Conservation (phyloP, 1,284 basidiomycete species). For the Apiotrichum gracile region DNA sequence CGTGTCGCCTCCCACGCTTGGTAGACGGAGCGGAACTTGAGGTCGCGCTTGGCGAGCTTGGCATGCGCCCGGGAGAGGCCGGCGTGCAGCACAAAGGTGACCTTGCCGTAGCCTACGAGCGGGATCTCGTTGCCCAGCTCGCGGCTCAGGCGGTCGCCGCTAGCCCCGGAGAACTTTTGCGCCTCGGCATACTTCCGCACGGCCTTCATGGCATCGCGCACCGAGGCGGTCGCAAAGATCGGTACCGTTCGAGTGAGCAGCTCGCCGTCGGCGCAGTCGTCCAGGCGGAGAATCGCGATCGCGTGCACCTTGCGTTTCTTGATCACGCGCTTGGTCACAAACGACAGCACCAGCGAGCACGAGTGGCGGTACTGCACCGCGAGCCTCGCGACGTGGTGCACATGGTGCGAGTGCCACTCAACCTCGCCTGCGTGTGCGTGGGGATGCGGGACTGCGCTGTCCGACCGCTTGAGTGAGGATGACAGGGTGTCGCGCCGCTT, state of each 20-base stretch:
- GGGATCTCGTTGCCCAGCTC: not conserved
- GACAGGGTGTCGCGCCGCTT: not conserved
- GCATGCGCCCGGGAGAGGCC: constrained; percentile 38
- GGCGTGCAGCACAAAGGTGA: constrained; percentile 32
- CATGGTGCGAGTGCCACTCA: not conserved
- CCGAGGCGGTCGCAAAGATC: constrained; percentile 32
- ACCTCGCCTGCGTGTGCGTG: not conserved
- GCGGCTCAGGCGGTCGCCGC: not conserved
- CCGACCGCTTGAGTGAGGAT: not conserved
- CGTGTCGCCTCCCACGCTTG: constrained; percentile 40
- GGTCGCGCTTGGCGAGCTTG: constrained; percentile 37
- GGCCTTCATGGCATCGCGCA: constrained; percentile 24
- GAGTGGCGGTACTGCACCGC: constrained; percentile 46
- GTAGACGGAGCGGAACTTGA: constrained; percentile 38
- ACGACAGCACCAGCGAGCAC: constrained; percentile 38
- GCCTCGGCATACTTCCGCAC: not conserved
- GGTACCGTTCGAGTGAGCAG: constrained; percentile 20
- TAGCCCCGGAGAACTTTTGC: not conserved
- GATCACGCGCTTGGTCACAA: constrained; percentile 25
- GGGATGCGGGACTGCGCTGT: not conserved
- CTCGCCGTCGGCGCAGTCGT: constrained; percentile 32
- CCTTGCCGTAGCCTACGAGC: constrained; percentile 29
- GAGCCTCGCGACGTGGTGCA: constrained; percentile 22
- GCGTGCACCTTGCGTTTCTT: constrained; percentile 39
- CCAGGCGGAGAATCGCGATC: constrained; percentile 29